A percentile compares a stretch with the other conserved stretches of the same genome.
phyloP scores from a whole-genome alignment of 441 rosid genomes.

The Geranium incanum region DNA sequence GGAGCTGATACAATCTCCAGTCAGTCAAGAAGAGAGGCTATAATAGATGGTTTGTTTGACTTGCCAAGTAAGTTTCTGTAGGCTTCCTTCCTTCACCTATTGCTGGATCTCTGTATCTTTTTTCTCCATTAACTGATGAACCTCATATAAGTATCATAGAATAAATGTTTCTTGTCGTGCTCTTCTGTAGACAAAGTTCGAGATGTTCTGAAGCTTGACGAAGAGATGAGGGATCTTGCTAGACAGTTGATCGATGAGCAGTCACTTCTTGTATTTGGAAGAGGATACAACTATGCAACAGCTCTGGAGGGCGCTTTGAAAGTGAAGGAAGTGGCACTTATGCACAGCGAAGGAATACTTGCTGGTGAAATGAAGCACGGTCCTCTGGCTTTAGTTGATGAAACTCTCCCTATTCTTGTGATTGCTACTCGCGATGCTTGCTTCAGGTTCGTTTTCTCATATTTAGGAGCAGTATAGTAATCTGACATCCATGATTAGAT shows the following conservation, averaged over 20 bases:
- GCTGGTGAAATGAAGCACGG: constrained; percentile 99
- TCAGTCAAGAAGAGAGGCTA: constrained; percentile 64
- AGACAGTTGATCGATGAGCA: constrained; percentile 62
- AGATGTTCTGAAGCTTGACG: constrained; percentile 80
- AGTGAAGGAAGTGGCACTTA: constrained; percentile 91
- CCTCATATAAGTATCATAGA: too few species aligned
- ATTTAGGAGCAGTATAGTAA: background rate
- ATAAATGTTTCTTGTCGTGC: too few species aligned
- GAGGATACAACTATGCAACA: constrained; percentile 90
- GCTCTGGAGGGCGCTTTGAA: constrained; percentile 91
- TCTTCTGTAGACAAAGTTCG: constrained; percentile 57
- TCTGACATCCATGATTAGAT: background rate
- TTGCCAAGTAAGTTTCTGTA: constrained; percentile 47
- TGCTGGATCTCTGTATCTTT: too few species aligned
- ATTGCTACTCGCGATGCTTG: constrained; percentile 81
- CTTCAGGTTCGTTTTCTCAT: constrained; percentile 46
- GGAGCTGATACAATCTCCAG: constrained; percentile 29
- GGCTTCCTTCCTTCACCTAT: background rate
- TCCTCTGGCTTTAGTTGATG: constrained; percentile 86
- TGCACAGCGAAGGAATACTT: constrained; percentile 93
- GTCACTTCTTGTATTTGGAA: constrained; percentile 86
- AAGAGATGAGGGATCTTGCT: constrained; percentile 82
- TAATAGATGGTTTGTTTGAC: constrained; percentile 72
- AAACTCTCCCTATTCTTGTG: constrained; percentile 74
- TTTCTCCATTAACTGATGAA: too few species aligned